These are phyloP conservation scores for Lolium perenne DNA, from an alignment of 176 grass and related monocot genomes.

Conservation along the genomic window DNA sequence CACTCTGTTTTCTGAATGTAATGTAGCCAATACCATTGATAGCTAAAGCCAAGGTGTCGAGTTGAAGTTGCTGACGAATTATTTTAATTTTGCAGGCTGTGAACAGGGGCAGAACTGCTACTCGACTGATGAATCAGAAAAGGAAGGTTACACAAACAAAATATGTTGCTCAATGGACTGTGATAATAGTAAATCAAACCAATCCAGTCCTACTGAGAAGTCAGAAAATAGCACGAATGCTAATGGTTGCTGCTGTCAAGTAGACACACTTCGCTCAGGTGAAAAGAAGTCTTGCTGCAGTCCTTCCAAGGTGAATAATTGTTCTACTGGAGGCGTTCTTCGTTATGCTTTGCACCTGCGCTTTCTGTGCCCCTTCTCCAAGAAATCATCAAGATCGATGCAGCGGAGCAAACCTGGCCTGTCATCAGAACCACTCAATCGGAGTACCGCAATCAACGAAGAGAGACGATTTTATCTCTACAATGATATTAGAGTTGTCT, in stretches of 20 bases:
- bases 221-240: constrained; percentile 34
- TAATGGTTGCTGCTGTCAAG: constrained; percentile 49
- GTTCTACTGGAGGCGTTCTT: constrained; percentile 61
- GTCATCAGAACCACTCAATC: constrained; percentile 43
- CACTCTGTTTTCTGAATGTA: constrained; percentile 73
- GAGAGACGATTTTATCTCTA: constrained; percentile 88
- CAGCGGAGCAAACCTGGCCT: constrained; percentile 68
- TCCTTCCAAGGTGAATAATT: constrained; percentile 70
- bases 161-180: constrained; percentile 45
- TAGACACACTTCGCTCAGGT: constrained; percentile 29
- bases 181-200: constrained; percentile 36
- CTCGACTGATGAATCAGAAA: constrained; percentile 29
- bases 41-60: constrained; percentile 37
- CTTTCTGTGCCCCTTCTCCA: constrained; percentile 68
- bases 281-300: constrained; percentile 51
- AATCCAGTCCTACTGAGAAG: constrained; percentile 15
- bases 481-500: constrained; percentile 96
- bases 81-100: constrained; percentile 55
- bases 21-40: constrained; percentile 50
- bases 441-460: constrained; percentile 18
- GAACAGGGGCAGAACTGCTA: constrained; percentile 33
- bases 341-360: constrained; percentile 96
- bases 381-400: constrained; percentile 63
- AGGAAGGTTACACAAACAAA: constrained; percentile 4
- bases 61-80: constrained; percentile 33